These are phyloP conservation scores for Exophiala calicioides DNA, from an alignment of 2,329 filamentous ascomycete genomes.

Conservation along the genomic window DNA sequence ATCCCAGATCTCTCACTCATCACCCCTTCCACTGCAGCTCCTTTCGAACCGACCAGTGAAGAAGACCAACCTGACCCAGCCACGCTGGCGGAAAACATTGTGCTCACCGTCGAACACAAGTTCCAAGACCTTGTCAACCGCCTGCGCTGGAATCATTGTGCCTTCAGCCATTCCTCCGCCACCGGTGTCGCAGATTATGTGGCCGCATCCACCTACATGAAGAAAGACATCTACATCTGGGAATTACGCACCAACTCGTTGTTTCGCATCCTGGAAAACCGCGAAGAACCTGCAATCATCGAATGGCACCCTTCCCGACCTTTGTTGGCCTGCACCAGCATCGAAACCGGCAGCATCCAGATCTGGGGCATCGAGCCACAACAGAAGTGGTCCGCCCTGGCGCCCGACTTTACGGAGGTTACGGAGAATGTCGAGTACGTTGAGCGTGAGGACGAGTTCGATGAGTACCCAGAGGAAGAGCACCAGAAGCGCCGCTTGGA, in stretches of 20 bases:
- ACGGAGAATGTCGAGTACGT: constrained; percentile 98
- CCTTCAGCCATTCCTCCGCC: constrained; percentile 64
- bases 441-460: constrained; percentile 95
- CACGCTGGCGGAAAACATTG: constrained; percentile 60
- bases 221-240: constrained; percentile 72
- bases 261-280: constrained; percentile 94
- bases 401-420: constrained; percentile 94
- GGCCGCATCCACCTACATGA: constrained; percentile 94
- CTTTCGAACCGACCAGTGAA: constrained; percentile 39
- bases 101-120: constrained; percentile 92
- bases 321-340: constrained; percentile 83
- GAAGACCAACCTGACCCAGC: constrained; percentile 70
- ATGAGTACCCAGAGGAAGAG: constrained; percentile 84
- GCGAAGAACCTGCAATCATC: constrained; percentile 93
- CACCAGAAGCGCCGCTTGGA: constrained; percentile 88
- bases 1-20: constrained; percentile 69
- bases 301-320: constrained; percentile 92
- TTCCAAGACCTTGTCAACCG: constrained; percentile 97
- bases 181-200: constrained; percentile 69
- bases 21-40: constrained; percentile 17
- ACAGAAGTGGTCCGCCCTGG: constrained; percentile 94
- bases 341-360: constrained; percentile 91
- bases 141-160: constrained; percentile 94
- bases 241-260: constrained; percentile 90
- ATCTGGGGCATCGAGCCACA: constrained; percentile 95